Evolutionary conservation across 805 yeast genomes (phyloP).

Genomic region (Candida ulmi): DNA sequence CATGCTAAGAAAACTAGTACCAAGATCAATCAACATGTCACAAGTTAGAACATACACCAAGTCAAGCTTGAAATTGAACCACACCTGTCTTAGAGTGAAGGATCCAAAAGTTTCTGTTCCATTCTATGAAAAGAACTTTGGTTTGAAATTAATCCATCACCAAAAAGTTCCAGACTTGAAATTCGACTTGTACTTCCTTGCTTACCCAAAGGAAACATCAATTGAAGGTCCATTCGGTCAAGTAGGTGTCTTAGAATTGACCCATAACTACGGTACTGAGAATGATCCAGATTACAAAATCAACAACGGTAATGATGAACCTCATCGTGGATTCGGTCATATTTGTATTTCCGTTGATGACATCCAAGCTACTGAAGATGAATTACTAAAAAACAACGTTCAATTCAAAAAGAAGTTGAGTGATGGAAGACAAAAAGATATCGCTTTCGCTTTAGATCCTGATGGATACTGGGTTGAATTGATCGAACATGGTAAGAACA

Average conservation of each 20-base stretch:
- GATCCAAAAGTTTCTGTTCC: constrained; percentile 69
- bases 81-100: constrained; percentile 74
- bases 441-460: constrained; percentile 94
- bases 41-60: not conserved
- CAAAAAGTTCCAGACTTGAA: constrained; percentile 48
- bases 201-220: constrained; percentile 22
- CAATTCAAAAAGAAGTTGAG: constrained; percentile 73
- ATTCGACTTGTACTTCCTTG: constrained; percentile 67
- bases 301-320: constrained; percentile 80
- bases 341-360: constrained; percentile 84
- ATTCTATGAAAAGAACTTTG: constrained; percentile 72
- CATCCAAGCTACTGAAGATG: constrained; percentile 54
- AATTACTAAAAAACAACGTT: constrained; percentile 57
- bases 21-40: constrained; percentile 6
- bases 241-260: constrained; percentile 73
- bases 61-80: constrained; percentile 40
- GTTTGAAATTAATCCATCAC: constrained; percentile 55
- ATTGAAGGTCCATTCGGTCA: constrained; percentile 16
- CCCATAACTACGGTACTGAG: constrained; percentile 76
- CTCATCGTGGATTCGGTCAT: constrained; percentile 91
- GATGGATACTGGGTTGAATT: constrained; percentile 97
- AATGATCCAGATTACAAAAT: constrained; percentile 47
- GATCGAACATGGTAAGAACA: constrained; percentile 51
- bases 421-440: constrained; percentile 90
- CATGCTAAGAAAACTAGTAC: constrained; percentile 5